Evolutionary conservation across 768 basidiomycete species (phyloP).

Genomic region (Panaeolus papilionaceus): DNA sequence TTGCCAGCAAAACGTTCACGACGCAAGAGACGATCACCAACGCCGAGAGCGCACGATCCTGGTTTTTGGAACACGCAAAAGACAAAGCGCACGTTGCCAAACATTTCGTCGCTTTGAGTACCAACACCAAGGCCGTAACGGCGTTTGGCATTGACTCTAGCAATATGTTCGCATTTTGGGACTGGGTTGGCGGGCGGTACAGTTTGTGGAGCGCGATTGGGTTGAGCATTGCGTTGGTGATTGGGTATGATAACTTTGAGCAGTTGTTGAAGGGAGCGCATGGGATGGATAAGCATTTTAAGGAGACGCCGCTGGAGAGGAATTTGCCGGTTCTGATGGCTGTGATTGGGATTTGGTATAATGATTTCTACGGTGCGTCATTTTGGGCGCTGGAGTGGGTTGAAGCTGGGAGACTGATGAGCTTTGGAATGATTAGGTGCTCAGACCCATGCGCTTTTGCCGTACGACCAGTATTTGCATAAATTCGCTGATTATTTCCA

Average conservation of each 20-base stretch:
- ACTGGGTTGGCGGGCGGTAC: conserved; percentile 99
- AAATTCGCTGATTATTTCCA: conserved; percentile 99
- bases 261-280: conserved; percentile 90
- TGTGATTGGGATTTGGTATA: conserved; percentile 96
- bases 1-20: conserved; percentile 99
- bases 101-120: conserved; percentile 98
- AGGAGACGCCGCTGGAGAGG: conserved; percentile 81
- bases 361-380: conserved; percentile 88
- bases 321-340: conserved; percentile 95
- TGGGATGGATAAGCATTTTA: conserved; percentile 98
- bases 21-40: conserved; percentile 99
- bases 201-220: conserved; percentile 99
- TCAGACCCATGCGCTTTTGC: conserved; percentile 94
- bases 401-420: not conserved
- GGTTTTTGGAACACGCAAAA: conserved; percentile 88
- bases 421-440: conserved; percentile 53
- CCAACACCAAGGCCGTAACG: conserved; percentile 93
- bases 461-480: conserved; percentile 99
- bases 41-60: conserved; percentile 89
- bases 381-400: not conserved
- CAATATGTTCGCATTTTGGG: conserved; percentile 99
- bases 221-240: conserved; percentile 89
- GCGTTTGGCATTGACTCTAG: conserved; percentile 88
- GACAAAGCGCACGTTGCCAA: conserved; percentile 95
- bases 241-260: conserved; percentile 95